phyloP scores from a whole-genome alignment of 371 early-diverging fungal species.

The Lichtheimia hyalospora region DNA sequence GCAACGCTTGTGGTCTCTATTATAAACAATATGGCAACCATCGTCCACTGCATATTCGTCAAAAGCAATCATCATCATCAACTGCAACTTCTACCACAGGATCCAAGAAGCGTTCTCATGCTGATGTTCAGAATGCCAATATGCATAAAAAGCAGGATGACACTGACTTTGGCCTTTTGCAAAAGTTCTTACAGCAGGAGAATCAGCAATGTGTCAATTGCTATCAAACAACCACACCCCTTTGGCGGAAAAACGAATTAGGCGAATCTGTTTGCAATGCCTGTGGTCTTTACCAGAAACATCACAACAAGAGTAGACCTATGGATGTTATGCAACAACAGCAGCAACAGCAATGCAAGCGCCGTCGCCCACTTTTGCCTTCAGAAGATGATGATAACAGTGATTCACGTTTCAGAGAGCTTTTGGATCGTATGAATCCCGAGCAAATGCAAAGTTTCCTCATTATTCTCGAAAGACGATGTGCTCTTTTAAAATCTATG shows the following conservation, averaged over 20 bases:
- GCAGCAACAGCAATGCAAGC: slow-evolving; percentile 53
- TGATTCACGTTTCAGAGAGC: slow-evolving; percentile 28
- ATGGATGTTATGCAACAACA: slow-evolving; percentile 57
- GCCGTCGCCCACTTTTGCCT: slow-evolving; percentile 38
- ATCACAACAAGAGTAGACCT: slow-evolving; percentile 69
- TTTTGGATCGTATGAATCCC: slow-evolving; percentile 29
- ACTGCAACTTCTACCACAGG: neutral
- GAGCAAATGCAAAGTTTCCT: slow-evolving; percentile 28
- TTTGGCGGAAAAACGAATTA: slow-evolving; percentile 80
- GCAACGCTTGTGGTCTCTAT: slow-evolving; percentile 87
- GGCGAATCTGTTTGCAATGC: slow-evolving; percentile 86
- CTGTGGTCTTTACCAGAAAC: slow-evolving; percentile 82
- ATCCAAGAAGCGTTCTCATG: neutral
- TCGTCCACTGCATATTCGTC: slow-evolving; percentile 66
- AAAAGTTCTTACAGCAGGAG: neutral
- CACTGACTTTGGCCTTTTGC: neutral
- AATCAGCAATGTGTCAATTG: slow-evolving; percentile 72
- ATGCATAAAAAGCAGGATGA: neutral
- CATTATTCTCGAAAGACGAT: slow-evolving; percentile 29
- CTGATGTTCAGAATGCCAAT: neutral
- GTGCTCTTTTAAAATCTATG: slow-evolving; percentile 22
- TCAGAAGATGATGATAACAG: slow-evolving; percentile 1
- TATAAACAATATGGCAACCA: slow-evolving; percentile 74
- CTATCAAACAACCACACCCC: slow-evolving; percentile 77
- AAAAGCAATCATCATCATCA: slow-evolving; percentile 42